Evolutionary conservation across 2,329 filamentous ascomycete genomes (phyloP).

Genomic region (Drechslerella stenobrocha): DNA sequence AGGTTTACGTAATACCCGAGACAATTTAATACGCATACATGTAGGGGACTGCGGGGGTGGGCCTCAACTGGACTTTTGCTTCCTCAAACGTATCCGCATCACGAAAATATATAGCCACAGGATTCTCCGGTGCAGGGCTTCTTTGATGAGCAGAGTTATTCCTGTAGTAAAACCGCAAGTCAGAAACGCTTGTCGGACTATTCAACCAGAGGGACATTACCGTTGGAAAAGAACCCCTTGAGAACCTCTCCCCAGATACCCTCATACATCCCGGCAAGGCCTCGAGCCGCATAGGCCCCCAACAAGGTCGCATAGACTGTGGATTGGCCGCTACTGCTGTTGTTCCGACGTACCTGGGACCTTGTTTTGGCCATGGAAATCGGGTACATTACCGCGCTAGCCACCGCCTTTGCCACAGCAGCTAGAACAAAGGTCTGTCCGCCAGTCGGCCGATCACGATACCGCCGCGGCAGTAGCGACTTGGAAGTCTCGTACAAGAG

Average conservation of each 20-base stretch:
- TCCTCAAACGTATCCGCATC: conserved; percentile 54
- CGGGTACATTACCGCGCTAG: conserved; percentile 78
- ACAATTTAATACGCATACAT: too few species aligned
- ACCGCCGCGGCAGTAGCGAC: conserved; percentile 60
- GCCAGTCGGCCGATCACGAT: conserved; percentile 58
- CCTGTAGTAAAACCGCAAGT: conserved; percentile 26
- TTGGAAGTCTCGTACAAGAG: conserved; percentile 75
- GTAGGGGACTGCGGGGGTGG: background rate
- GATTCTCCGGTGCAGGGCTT: conserved; percentile 71
- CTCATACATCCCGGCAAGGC: conserved; percentile 70
- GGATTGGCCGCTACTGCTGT: conserved; percentile 37
- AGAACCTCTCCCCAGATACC: conserved; percentile 75
- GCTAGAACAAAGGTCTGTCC: conserved; percentile 68
- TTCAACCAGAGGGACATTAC: conserved; percentile 54
- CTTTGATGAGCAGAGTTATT: conserved; percentile 83
- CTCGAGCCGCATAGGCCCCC: conserved; percentile 65
- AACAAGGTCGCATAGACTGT: conserved; percentile 47
- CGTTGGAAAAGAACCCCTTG: conserved; percentile 83
- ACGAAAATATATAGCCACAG: conserved; percentile 72
- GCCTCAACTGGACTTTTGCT: background rate
- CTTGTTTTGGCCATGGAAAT: conserved; percentile 82
- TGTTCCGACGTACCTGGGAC: conserved; percentile 66
- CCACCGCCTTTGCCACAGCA: conserved; percentile 75
- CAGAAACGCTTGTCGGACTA: background rate
- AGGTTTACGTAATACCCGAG: too few species aligned